Conservation (phyloP, 106 monocot species). For the Triglochin maritima region DNA sequence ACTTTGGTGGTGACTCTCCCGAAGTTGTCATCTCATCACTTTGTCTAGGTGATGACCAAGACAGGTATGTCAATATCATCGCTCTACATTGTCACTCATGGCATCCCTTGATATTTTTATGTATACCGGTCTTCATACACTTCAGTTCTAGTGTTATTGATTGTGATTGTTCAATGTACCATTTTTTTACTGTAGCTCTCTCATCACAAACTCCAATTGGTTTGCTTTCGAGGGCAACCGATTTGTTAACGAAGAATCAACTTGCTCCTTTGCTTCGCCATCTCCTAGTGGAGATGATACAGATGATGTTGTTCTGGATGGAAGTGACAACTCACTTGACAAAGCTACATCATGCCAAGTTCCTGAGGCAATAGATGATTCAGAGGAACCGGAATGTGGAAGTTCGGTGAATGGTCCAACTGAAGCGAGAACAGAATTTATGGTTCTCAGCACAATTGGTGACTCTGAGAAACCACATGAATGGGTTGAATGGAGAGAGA, state of each 20-base stretch:
- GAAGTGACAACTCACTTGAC: conserved; percentile 26
- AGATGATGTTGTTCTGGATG: conserved; percentile 35
- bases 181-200: conserved; percentile 48
- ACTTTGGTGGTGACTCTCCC: conserved; percentile 81
- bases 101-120: not conserved
- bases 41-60: not conserved
- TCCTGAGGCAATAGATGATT: conserved; percentile 15
- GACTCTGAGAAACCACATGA: conserved; percentile 27
- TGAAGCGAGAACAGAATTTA: too few relatives aligned
- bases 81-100: not conserved
- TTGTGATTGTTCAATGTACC: conserved; percentile 14
- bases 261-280: conserved; percentile 34
- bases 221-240: conserved; percentile 76
- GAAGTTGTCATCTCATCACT: conserved; percentile 39
- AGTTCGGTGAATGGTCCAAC: conserved; percentile 22
- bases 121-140: not conserved
- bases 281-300: conserved; percentile 41
- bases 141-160: not conserved
- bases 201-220: conserved; percentile 96
- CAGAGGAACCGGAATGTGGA: conserved; percentile 1
- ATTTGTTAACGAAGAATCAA: conserved; percentile 23
- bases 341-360: conserved; percentile 14
- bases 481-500: conserved; percentile 61
- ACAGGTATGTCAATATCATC: not conserved
- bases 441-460: not conserved